Percentiles rank a stretch among this genome's conserved stretches.
Evolutionary conservation across 768 basidiomycete genomes (phyloP).

Genomic region (Hebeloma cylindrosporum): DNA sequence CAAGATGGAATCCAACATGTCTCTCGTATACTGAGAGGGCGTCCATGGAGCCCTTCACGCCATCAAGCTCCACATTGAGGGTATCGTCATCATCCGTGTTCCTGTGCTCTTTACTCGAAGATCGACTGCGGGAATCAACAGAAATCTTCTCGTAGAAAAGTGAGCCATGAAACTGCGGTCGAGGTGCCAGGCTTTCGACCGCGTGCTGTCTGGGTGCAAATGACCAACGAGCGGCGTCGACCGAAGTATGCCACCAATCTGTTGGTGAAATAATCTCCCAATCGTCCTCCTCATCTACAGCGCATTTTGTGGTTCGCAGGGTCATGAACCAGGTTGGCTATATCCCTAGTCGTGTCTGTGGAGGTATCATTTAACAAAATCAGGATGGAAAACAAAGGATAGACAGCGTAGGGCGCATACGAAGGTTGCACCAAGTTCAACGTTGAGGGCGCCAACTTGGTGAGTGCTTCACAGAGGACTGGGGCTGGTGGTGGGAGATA

Average conservation of each 20-base stretch:
- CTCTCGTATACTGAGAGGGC: constrained; percentile 39
- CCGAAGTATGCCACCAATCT: constrained; percentile 44
- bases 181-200: constrained; percentile 23
- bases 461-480: constrained; percentile 31
- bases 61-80: constrained; percentile 42
- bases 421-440: constrained; percentile 31
- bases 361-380: constrained; percentile 1
- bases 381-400: constrained; percentile 6
- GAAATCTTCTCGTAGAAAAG: constrained; percentile 24
- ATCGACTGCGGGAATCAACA: background rate
- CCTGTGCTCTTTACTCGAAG: constrained; percentile 14
- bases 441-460: constrained; percentile 20
- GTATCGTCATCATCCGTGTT: constrained; percentile 24
- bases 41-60: constrained; percentile 38
- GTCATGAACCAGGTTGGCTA: constrained; percentile 25
- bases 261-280: constrained; percentile 40
- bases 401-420: constrained; percentile 13
- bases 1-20: constrained; percentile 41
- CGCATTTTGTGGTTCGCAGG: constrained; percentile 20
- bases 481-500: constrained; percentile 15
- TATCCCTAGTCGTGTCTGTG: constrained; percentile 28
- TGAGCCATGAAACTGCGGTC: constrained; percentile 34
- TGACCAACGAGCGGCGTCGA: constrained; percentile 41
- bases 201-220: constrained; percentile 26
- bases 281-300: constrained; percentile 33